phyloP scores from a whole-genome alignment of 2,329 filamentous ascomycete genomes.

The Rutstroemia sp. region DNA sequence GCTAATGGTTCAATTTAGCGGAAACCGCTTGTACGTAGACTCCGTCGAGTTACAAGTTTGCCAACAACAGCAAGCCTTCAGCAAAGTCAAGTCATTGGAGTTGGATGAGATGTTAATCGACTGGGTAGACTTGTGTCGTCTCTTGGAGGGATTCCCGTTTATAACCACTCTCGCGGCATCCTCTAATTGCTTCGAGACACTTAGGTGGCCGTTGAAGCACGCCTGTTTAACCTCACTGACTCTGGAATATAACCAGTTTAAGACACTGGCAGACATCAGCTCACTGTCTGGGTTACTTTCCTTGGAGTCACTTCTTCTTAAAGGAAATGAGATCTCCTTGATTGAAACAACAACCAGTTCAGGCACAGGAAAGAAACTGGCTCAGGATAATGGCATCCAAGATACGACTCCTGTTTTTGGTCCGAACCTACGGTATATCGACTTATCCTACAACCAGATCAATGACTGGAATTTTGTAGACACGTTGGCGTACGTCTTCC shows the following conservation, averaged over 20 bases:
- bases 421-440: constrained; percentile 43
- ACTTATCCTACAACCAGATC: constrained; percentile 67
- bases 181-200: constrained; percentile 48
- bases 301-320: constrained; percentile 60
- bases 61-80: constrained; percentile 33
- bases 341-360: constrained; percentile 38
- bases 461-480: constrained; percentile 69
- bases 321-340: constrained; percentile 65
- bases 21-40: constrained; percentile 58
- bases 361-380: background rate
- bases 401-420: constrained; percentile 16
- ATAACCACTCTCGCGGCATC: constrained; percentile 45
- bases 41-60: constrained; percentile 33
- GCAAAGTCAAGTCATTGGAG: constrained; percentile 50
- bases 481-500: constrained; percentile 57
- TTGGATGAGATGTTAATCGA: constrained; percentile 59
- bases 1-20: constrained; percentile 40
- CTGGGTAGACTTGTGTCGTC: constrained; percentile 55
- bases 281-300: constrained; percentile 43
- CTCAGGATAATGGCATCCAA: background rate
- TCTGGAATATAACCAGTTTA: constrained; percentile 67
- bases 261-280: constrained; percentile 47
- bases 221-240: constrained; percentile 49
- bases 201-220: constrained; percentile 36
- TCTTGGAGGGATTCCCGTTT: constrained; percentile 46